Evolutionary conservation across 345 rosid genomes (phyloP).

Genomic region (Firmiana major): DNA sequence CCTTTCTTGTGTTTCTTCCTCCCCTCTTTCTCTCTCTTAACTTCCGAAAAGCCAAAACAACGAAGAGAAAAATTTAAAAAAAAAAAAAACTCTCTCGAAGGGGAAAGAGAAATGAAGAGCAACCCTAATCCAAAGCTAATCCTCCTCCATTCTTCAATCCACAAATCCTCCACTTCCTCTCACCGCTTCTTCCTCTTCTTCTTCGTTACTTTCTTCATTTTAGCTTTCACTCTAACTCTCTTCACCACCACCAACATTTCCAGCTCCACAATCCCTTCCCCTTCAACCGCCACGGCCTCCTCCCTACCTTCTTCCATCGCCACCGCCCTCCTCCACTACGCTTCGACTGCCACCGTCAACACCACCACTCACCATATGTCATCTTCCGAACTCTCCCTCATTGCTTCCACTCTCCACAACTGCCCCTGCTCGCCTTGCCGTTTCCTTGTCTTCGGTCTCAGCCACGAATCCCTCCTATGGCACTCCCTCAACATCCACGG

Average conservation of each 20-base stretch:
- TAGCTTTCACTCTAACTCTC: conserved; percentile 68
- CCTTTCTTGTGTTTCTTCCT: not conserved
- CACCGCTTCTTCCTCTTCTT: conserved; percentile 50
- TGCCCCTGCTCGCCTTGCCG: conserved; percentile 46
- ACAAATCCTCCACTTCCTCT: conserved; percentile 40
- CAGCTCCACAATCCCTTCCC: conserved; percentile 20
- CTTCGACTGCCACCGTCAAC: conserved; percentile 45
- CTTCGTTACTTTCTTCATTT: conserved; percentile 54
- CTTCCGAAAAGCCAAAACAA: not conserved
- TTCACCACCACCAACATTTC: conserved; percentile 38
- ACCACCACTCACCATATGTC: conserved; percentile 56
- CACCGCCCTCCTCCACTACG: conserved; percentile 72
- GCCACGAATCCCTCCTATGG: conserved; percentile 87
- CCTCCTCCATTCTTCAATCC: conserved; percentile 64
- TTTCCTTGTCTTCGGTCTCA: conserved; percentile 71
- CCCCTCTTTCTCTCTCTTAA: not conserved
- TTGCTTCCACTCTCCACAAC: conserved; percentile 43
- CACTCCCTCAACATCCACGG: conserved; percentile 67
- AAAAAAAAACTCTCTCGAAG: not conserved
- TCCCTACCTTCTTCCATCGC: conserved; percentile 42
- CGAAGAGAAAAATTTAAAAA: not conserved
- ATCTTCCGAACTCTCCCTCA: conserved; percentile 53
- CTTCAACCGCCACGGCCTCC: conserved; percentile 29
- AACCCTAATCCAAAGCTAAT: conserved; percentile 63
- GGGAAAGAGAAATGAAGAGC: conserved; percentile 44